Evolutionary conservation across 2,329 filamentous ascomycete genomes (phyloP).

Genomic region (Colletotrichum tabaci): DNA sequence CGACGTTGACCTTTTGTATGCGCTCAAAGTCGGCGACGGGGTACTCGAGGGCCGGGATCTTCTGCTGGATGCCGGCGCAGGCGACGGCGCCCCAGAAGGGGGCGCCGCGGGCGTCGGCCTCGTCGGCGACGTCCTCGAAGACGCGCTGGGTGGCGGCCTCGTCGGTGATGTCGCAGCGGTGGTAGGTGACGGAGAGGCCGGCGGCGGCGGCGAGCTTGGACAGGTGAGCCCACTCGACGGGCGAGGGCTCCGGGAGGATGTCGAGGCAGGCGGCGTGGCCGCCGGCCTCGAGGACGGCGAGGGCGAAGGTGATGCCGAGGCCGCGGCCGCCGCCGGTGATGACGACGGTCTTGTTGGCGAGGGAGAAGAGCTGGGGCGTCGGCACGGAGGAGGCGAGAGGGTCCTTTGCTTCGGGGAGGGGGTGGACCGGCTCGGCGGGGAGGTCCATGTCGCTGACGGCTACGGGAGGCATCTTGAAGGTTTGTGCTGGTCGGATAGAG

Average conservation of each 20-base stretch:
- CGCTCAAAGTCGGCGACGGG: constrained; percentile 73
- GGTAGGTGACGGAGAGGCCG: constrained; percentile 56
- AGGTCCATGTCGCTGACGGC: constrained; percentile 50
- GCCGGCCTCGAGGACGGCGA: constrained; percentile 64
- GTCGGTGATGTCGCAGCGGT: constrained; percentile 63
- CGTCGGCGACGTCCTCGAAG: constrained; percentile 55
- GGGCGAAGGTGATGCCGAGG: constrained; percentile 64
- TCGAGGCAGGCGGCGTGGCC: constrained; percentile 65
- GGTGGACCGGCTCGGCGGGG: constrained; percentile 44
- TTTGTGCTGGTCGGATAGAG: no score
- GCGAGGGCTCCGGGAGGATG: constrained; percentile 55
- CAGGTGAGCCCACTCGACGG: constrained; percentile 58
- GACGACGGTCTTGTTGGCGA: constrained; percentile 59
- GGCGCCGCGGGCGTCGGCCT: constrained; percentile 50
- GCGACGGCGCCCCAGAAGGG: constrained; percentile 59
- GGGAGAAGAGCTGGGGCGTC: constrained; percentile 58
- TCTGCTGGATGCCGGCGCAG: constrained; percentile 65
- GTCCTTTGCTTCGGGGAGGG: constrained; percentile 49
- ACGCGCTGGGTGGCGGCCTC: constrained; percentile 55
- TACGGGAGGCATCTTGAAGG: constrained; percentile 42
- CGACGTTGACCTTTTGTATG: constrained; percentile 79
- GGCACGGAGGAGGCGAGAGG: constrained; percentile 49
- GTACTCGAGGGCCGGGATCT: constrained; percentile 62
- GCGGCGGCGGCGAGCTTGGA: constrained; percentile 57
- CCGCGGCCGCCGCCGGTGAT: constrained; percentile 68